Evolutionary conservation across 75 land plant genomes (phyloP).

Genomic region (Cupressus sempervirens): DNA sequence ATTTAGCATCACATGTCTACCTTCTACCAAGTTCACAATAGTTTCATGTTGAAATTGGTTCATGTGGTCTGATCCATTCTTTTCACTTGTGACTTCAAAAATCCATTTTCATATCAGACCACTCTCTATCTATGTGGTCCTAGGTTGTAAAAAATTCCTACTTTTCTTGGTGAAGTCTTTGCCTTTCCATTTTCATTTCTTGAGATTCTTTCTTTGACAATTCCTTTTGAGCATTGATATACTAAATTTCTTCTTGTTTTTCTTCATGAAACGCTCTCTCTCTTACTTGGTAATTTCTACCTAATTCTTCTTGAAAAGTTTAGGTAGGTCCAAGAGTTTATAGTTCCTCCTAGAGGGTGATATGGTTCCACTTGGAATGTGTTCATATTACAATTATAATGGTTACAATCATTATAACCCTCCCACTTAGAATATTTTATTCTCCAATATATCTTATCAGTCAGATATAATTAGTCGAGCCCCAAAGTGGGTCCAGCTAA

Average conservation of each 20-base stretch:
- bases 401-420: too few relatives aligned
- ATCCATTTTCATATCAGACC: constrained; percentile 64
- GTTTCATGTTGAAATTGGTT: constrained; percentile 11
- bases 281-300: constrained; percentile 49
- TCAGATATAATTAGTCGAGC: too few relatives aligned
- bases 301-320: constrained; percentile 75
- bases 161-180: constrained; percentile 67
- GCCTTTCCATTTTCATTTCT: constrained; percentile 47
- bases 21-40: constrained; percentile 3
- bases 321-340: too few relatives aligned
- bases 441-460: too few relatives aligned
- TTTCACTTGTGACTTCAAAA: constrained; percentile 24
- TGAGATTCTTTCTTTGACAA: constrained; percentile 43
- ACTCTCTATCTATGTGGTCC: constrained; percentile 61
- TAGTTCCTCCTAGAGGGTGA: too few relatives aligned
- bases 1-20: neutral
- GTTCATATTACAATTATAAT: too few relatives aligned
- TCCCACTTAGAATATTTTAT: too few relatives aligned
- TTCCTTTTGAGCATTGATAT: constrained; percentile 47
- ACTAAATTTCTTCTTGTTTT: constrained; percentile 45
- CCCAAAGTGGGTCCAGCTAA: too few relatives aligned
- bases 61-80: constrained; percentile 12
- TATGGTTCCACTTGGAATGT: too few relatives aligned
- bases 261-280: constrained; percentile 52
- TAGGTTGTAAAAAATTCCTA: constrained; percentile 53